Base-by-base conservation (phyloP, 2,329 filamentous ascomycete species). In the Fusarium agapanthi region DNA sequence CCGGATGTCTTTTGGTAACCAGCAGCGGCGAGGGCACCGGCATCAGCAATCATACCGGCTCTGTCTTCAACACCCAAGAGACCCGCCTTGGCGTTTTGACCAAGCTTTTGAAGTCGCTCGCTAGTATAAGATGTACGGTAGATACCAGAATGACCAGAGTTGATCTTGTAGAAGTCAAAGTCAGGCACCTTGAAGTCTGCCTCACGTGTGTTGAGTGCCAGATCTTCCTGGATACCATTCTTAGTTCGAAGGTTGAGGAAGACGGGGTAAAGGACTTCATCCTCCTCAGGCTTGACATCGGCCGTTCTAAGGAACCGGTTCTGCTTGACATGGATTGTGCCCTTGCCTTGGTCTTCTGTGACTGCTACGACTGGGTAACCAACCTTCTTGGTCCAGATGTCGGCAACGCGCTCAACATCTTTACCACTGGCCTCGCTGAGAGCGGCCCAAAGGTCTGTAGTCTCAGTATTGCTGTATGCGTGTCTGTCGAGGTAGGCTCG, bases 381-480 rank as follows among this genome's bases (percentile, higher is more conserved):
- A 63, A 98, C 93, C 78, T 97, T 92, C 88, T 97, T 98, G 57
- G 95, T 98, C 95, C 95, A 98, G 74, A 95, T 94, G 61, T 95
- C 92, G 91, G 98, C 98, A 63, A 98, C 92, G 69, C 93, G 89
- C 78, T 94, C 91, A 22, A 98, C 92, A 57, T 95, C 92, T 84
- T 98, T 97, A 69, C 95, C 95, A 79, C 95, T 97, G 24, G 94
- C 95, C 71, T 95, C 91, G 68, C 91, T 92, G 45, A 98, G 87
- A 37, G 95, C 93, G 65, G 92, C 90, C 95, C 95, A 98, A 30
- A 98, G 88, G 78, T 98, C 95, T 58, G 92, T 90, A 3, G 95
- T 98, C 80, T 94, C 88, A 3, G 95, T 98, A 86, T 98, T 98
- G 51, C 94, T 93, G 80, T 96, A 98, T n/a, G 95, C 94, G 80